Evolutionary conservation across 2,329 filamentous ascomycete species (phyloP).

Genomic region (Verticillium longisporum): DNA sequence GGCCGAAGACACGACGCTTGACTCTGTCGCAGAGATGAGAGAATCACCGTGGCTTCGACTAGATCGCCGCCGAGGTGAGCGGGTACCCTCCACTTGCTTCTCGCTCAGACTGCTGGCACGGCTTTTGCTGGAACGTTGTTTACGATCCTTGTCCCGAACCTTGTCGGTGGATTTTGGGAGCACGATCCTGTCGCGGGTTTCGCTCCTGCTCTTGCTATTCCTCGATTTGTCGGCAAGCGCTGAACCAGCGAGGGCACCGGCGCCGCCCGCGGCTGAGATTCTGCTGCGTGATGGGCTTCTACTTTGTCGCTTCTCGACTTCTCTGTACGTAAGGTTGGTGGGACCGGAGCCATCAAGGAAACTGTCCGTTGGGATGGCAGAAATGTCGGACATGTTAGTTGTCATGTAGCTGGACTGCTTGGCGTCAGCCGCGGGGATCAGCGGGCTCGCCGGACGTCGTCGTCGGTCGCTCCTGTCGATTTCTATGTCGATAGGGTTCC

Average conservation of each 20-base stretch:
- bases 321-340: slow-evolving; percentile 21
- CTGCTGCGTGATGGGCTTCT: slow-evolving; percentile 34
- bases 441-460: slow-evolving; percentile 61
- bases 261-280: slow-evolving; percentile 29
- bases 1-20: slow-evolving; percentile 47
- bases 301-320: slow-evolving; percentile 28
- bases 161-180: slow-evolving; percentile 29
- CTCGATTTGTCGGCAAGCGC: slow-evolving; percentile 34
- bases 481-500: slow-evolving; percentile 82
- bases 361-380: slow-evolving; percentile 60
- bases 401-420: slow-evolving; percentile 55
- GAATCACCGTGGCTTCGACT: slow-evolving; percentile 48
- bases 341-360: slow-evolving; percentile 53
- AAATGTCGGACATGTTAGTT: slow-evolving; percentile 75
- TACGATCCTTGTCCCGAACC: slow-evolving; percentile 43
- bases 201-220: slow-evolving; percentile 34
- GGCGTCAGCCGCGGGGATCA: slow-evolving; percentile 51
- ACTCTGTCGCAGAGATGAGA: slow-evolving; percentile 44
- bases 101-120: slow-evolving; percentile 43
- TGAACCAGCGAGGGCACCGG: slow-evolving; percentile 28
- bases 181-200: slow-evolving; percentile 31
- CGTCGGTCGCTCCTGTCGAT: slow-evolving; percentile 54
- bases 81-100: slow-evolving; percentile 36
- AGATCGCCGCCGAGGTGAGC: slow-evolving; percentile 41
- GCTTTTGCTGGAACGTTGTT: slow-evolving; percentile 39